Base-by-base conservation (phyloP, 2,329 filamentous ascomycete species). In the Dactylellina sp. region DNA sequence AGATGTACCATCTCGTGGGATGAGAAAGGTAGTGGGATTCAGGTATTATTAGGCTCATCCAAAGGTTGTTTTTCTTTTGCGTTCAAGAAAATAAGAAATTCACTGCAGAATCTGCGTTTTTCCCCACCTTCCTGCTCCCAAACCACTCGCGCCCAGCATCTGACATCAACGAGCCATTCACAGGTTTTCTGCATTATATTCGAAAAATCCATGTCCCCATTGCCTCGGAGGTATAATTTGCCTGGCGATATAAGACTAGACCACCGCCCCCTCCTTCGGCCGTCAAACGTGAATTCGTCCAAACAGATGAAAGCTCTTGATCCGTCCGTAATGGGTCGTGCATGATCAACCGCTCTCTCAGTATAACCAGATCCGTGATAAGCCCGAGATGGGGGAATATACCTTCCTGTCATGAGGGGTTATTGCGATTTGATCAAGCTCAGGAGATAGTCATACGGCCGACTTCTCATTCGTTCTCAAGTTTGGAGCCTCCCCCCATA, bases 361-460 rank as follows among this genome's bases (percentile, higher is more conserved):
- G 66, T 74, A 74, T 66, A 55, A 49, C 40, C 56, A 47, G 42
- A 18, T 46, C 52, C 42, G 50, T 74, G 70, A 74, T 66, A 74
- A 74, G 70, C 70, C 68, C 70, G 55, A 65, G 61, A 65, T 61
- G 55, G 46, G 40, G n/a, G 37, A 12, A 7, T 40, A 16, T 50
- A 47, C 40, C 52, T 40, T 46, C 44, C 42, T 61, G 70, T 55
- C 62, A 60, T 74, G 70, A 74, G 70, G 70, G 70, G 70, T 74
- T 74, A 74, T 66, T 74, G 70, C 70, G 70, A 74, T 74, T 74
- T 74, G 70, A 74, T 66, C 70, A 57, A 74, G 61, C 70, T 74
- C 70, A 74, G 61, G 46, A 66, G 70, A 74, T 65, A 57, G 70
- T 74, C 70, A 74, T 66, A 39, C 70, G 55, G 70, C 61, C 5